phyloP scores from a whole-genome alignment of 768 basidiomycete species.

The Tylopilus plumbeoviolaceoides region DNA sequence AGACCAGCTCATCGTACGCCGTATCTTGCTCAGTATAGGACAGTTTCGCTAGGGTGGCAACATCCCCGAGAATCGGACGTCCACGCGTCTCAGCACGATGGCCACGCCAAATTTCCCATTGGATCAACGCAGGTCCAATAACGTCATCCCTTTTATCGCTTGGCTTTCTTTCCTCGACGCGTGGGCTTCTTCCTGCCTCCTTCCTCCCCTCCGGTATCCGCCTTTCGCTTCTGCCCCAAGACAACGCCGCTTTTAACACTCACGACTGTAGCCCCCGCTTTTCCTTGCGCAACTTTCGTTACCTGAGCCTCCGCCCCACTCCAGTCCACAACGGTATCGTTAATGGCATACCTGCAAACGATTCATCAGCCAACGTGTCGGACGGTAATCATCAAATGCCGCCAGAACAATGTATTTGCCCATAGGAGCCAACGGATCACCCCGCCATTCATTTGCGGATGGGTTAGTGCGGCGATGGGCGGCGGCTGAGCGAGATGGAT shows the following conservation, averaged over 20 bases:
- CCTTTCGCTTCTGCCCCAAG: constrained; percentile 59
- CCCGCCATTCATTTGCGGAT: background rate
- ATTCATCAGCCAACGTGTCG: background rate
- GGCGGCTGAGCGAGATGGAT: background rate
- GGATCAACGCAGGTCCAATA: background rate
- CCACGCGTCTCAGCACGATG: background rate
- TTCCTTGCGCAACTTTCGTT: constrained; percentile 39
- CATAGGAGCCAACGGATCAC: background rate
- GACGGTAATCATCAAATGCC: background rate
- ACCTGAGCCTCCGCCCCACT: constrained; percentile 51
- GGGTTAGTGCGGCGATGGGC: constrained; percentile 7
- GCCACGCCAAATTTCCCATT: background rate
- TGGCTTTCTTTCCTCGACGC: constrained; percentile 42
- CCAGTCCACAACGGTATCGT: constrained; percentile 71
- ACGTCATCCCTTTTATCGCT: constrained; percentile 17
- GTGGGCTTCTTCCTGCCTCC: constrained; percentile 46
- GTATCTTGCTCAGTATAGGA: background rate
- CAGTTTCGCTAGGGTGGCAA: background rate
- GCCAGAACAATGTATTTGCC: too few relatives aligned
- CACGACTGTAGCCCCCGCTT: constrained; percentile 63
- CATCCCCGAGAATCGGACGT: background rate
- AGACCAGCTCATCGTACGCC: too few relatives aligned
- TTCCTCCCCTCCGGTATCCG: constrained; percentile 30
- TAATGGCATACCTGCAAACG: constrained; percentile 63
- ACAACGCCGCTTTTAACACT: constrained; percentile 55